Evolutionary conservation across 2,329 filamentous ascomycete genomes (phyloP).

Genomic region (Colletotrichum sp.): DNA sequence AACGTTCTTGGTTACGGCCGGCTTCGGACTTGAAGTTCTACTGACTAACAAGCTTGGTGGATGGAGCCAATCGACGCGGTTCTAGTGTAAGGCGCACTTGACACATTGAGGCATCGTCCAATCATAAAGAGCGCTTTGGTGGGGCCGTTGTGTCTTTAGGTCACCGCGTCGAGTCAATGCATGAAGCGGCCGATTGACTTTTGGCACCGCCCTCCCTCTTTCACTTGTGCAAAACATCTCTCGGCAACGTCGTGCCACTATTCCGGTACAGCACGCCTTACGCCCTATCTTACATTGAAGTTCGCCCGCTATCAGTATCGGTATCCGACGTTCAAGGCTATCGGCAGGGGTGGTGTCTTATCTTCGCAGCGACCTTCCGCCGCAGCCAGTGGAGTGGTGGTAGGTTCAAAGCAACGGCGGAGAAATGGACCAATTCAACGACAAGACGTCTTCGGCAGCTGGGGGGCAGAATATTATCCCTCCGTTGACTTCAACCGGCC

Average conservation of each 20-base stretch:
- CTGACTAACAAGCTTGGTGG: neutral
- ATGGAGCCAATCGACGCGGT: neutral
- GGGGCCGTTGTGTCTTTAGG: neutral
- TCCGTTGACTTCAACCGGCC: neutral
- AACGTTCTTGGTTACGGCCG: neutral
- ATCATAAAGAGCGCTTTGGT: neutral
- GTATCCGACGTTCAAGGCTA: neutral
- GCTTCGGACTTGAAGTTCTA: neutral
- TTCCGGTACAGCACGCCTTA: neutral
- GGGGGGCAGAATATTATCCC: neutral
- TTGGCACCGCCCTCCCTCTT: neutral
- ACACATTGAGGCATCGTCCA: neutral
- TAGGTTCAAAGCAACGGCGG: neutral
- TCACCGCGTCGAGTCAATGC: neutral
- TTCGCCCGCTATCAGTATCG: neutral
- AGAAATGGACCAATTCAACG: neutral
- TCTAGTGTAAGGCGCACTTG: constrained; percentile 17
- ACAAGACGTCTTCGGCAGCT: neutral
- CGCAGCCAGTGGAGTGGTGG: neutral
- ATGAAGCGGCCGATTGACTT: neutral
- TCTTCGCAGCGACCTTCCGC: neutral
- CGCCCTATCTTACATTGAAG: neutral
- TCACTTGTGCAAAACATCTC: neutral
- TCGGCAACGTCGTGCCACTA: neutral
- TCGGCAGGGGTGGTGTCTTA: neutral